phyloP scores from a whole-genome alignment of 108 stramenopile genomes.

The Mediolabrus comicus region DNA sequence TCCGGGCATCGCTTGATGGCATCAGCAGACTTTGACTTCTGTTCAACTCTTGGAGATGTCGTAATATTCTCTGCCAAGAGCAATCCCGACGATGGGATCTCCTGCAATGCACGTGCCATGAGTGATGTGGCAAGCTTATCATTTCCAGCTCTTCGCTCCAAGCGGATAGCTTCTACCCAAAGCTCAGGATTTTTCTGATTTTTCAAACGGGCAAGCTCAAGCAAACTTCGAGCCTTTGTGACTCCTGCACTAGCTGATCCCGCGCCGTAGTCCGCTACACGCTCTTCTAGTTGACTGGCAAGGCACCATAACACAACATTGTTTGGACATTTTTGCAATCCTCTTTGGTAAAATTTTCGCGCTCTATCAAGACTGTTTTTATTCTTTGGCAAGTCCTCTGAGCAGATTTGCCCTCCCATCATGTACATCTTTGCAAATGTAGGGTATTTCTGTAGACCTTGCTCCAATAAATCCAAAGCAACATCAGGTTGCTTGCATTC shows the following conservation, averaged over 20 bases:
- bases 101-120: constrained; percentile 94
- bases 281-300: constrained; percentile 89
- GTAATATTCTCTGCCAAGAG: constrained; percentile 89
- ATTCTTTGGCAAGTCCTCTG: constrained; percentile 63
- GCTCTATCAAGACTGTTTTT: constrained; percentile 69
- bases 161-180: constrained; percentile 92
- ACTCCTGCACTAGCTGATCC: constrained; percentile 50
- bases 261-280: constrained; percentile 35
- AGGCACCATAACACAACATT: constrained; percentile 85
- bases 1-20: constrained; percentile 93
- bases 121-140: constrained; percentile 82
- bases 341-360: constrained; percentile 73
- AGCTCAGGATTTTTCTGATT: constrained; percentile 77
- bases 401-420: constrained; percentile 95
- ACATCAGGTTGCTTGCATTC: constrained; percentile 50
- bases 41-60: constrained; percentile 83
- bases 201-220: constrained; percentile 92
- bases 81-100: constrained; percentile 90
- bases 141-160: constrained; percentile 88
- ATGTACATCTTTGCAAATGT: constrained; percentile 89
- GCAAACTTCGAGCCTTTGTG: constrained; percentile 90
- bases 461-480: constrained; percentile 72
- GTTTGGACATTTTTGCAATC: constrained; percentile 79
- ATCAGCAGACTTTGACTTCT: constrained; percentile 87
- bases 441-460: constrained; percentile 76